Evolutionary conservation across 208 protist genomes (phyloP).

Genomic region (Trichomonas vaginalis): DNA sequence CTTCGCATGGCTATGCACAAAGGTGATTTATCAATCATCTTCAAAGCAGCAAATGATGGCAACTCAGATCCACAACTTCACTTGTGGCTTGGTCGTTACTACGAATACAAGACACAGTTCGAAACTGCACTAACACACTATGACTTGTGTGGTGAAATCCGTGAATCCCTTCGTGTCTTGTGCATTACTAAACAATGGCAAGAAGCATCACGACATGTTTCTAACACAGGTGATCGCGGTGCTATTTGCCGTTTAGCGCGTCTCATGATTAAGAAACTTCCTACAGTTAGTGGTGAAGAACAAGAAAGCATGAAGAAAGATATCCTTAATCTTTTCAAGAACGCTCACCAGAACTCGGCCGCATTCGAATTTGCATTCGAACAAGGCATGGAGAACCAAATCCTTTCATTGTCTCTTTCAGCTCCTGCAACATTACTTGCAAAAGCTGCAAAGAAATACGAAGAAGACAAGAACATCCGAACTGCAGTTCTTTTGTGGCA

Average conservation of each 20-base stretch:
- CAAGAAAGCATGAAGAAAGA: neutral
- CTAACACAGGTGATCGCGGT: neutral
- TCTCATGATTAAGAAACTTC: neutral
- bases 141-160: neutral
- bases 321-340: neutral
- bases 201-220: neutral
- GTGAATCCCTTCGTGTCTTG: neutral
- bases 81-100: neutral
- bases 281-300: neutral
- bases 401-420: neutral
- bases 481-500: neutral
- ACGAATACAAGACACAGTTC: neutral
- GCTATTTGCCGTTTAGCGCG: neutral
- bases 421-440: neutral
- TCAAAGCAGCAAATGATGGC: neutral
- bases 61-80: neutral
- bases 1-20: neutral
- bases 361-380: neutral
- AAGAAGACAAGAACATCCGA: neutral
- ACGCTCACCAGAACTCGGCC: neutral
- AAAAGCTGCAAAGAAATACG: neutral
- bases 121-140: neutral
- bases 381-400: neutral
- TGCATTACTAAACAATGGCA: neutral
- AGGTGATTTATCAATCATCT: neutral